A percentile compares a stretch with the other conserved stretches of the same genome.
Conservation (phyloP, 768 basidiomycete genomes). For the Pulveroboletus sp. region DNA sequence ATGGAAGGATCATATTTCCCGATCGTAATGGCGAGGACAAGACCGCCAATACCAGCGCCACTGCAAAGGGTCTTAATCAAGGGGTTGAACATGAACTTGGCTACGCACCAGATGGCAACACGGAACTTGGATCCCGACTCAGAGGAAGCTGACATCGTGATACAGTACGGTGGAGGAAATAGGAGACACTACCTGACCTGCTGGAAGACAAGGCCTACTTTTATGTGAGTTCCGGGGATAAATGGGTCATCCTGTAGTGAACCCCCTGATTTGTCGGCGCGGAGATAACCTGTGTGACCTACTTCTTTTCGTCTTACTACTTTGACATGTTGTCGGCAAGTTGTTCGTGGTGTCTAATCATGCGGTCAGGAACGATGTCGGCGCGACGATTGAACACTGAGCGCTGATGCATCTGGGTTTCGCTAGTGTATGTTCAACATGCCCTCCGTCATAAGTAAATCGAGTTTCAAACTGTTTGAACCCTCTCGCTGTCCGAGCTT, state of each 20-base stretch:
- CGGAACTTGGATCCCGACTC: constrained; percentile 9
- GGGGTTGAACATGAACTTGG: background rate
- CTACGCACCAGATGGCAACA: constrained; percentile 19
- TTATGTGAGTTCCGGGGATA: background rate
- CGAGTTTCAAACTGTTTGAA: background rate
- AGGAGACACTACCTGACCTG: background rate
- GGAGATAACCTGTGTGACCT: background rate
- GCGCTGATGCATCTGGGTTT: too few species aligned
- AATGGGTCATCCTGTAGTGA: background rate
- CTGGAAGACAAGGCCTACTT: background rate
- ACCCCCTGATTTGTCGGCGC: background rate
- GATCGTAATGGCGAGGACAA: constrained; percentile 36
- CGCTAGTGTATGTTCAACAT: too few species aligned
- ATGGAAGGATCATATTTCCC: constrained; percentile 14
- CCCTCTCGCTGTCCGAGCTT: too few species aligned
- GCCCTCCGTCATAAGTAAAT: background rate
- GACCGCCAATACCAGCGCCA: constrained; percentile 42
- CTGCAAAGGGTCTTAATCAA: constrained; percentile 10
- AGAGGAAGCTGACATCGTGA: background rate
- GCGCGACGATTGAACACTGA: background rate
- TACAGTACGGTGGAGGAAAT: background rate
- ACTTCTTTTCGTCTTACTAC: background rate
- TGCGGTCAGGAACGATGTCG: too few species aligned
- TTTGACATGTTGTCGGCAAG: too few species aligned
- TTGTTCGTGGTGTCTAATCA: background rate